Evolutionary conservation across 73 alveolate species (phyloP), one percentile per base, ranked within the genome.

Genomic region (Paramecium bursaria): DNA sequence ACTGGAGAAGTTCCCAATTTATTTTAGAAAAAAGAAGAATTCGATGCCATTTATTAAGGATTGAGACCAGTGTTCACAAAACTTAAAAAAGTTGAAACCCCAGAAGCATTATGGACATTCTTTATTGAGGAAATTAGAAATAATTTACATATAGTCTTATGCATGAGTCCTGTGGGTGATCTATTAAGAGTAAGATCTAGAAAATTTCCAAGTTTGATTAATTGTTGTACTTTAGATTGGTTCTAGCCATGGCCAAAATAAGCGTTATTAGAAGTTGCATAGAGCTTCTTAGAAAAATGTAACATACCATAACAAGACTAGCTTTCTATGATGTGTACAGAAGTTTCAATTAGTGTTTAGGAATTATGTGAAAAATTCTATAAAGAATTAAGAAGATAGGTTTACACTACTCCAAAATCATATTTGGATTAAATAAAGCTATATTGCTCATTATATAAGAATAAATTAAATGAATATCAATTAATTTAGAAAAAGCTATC

Each of bases 1-100:
- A 95, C 98, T 50, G 99, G 99, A 13, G 99, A 96, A 92, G 95
- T 97, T 13, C 97, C 98, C 19, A 97, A 97, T 51, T 86, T 97
- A 33, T 95, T 93, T 86, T 90, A 95, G 50, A 93, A 73, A 50
- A 91, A 96, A 60, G 99, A 96, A 87, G 99, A 97, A 76, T 55
- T 94, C 77, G 99, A 97, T 44, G 95, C 85, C 25, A 92, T 97
- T 48, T 86, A 88, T 27, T 95, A 94, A 17, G 87, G 90, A 26
- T 75, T 96, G 50, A 91, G 97, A 80, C 95, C 94, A 25, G 85
- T 85, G 22, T 95, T 95, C 85, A 92, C 67, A 75, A 92, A 92
- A 80, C 73, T 92, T 90, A 80, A 91, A 87, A 74, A 82, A 79
- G 39, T 96, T 48, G 92, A 88, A 86, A 92, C 98, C 35, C 90